Evolutionary conservation across 495 filamentous ascomycete species (phyloP).

Genomic region (Penicillium riverlandense): DNA sequence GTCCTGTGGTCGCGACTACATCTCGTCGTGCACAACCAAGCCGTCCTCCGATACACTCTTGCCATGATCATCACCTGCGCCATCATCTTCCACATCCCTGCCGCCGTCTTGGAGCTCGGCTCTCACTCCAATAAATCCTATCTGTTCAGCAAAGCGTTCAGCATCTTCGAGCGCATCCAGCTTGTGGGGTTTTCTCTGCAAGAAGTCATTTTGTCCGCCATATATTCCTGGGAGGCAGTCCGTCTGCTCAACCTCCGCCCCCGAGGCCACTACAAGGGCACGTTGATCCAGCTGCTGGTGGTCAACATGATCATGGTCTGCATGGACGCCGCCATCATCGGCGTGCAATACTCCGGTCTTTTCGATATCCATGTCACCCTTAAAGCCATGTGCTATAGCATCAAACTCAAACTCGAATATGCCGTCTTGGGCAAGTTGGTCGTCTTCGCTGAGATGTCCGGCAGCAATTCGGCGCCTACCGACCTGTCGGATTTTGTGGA

Average conservation of each 20-base stretch:
- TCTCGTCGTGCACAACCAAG: constrained; percentile 35
- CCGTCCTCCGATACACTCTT: constrained; percentile 38
- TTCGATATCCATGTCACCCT: constrained; percentile 43
- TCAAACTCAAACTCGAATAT: constrained; percentile 53
- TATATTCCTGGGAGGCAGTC: constrained; percentile 43
- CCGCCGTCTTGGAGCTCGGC: constrained; percentile 42
- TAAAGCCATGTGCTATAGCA: constrained; percentile 45
- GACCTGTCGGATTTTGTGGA: constrained; percentile 24
- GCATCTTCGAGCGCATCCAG: constrained; percentile 45
- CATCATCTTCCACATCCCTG: constrained; percentile 42
- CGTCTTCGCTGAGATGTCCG: constrained; percentile 14
- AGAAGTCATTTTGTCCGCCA: constrained; percentile 42
- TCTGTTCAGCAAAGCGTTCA: constrained; percentile 19
- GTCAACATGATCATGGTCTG: constrained; percentile 42
- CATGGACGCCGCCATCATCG: constrained; percentile 38
- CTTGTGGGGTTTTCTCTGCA: constrained; percentile 43
- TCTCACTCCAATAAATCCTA: constrained; percentile 26
- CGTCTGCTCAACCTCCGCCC: constrained; percentile 32
- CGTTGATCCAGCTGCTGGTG: constrained; percentile 40
- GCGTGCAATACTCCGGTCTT: constrained; percentile 33
- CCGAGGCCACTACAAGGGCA: constrained; percentile 18
- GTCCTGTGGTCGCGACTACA: constrained; percentile 60
- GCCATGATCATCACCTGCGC: constrained; percentile 49
- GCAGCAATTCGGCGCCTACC: constrained; percentile 14
- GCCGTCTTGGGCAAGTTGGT: constrained; percentile 42